Evolutionary conservation across 345 rosid genomes (phyloP), one percentile per base, ranked within the genome.

Genomic region (Sisymbrium irio): DNA sequence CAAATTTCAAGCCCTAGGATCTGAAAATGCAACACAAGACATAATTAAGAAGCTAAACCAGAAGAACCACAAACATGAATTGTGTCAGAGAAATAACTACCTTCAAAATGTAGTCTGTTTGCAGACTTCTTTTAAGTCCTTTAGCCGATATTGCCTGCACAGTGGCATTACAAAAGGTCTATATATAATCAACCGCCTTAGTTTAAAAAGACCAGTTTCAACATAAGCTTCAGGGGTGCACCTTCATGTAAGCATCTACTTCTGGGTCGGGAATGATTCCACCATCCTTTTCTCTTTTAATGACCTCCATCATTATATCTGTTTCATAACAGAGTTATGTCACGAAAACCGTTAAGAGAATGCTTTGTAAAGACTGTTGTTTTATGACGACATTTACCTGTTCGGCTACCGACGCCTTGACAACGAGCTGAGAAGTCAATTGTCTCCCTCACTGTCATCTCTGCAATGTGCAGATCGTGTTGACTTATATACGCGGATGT

Each of bases 191-290:
- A 71, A 35, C 22, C 69, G 33, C 15, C 32, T 15, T 17, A 25
- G 53, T 3, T 17, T 27, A 27, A 42, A 17, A 36, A 49, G 27
- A 12, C 33, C 25, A 45, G 11, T 4, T 54, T 69, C 7, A 4
- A 8, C 28, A 27, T 33, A 25, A 30, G 12, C 45, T 50, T 39
- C 27, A 28, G 33, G 25, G 28, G 25, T 61, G 65, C 33, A 86
- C 97, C 85, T 92, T 92, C 96, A 92, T 92, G 76, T 66, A 87
- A 59, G 90, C 75, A 75, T 91, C 97, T 74, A 91, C 82, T 70
- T 91, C 96, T 11, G 90, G 89, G 68, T 91, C 96, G 3, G 97
- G 97, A 61, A 83, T 89, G 81, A 91, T 91, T 65, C 86, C 86
- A 63, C 83, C 91, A 67, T 77, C 88, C 78, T 89, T 91, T 76